Base-by-base conservation (phyloP, 78 protist species). In the Dictyostelium intermedium region DNA sequence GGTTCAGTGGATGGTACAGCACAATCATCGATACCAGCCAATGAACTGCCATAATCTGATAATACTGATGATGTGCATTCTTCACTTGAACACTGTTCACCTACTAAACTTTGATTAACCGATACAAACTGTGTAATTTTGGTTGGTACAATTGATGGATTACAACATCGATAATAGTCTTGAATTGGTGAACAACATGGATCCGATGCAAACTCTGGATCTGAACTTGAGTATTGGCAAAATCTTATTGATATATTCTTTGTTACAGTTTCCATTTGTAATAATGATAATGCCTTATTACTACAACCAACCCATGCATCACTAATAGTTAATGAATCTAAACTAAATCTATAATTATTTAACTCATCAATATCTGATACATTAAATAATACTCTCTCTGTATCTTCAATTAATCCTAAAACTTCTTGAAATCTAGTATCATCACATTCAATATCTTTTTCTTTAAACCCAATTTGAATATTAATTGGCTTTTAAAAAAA, bases 271-370 rank as follows among this genome's bases (percentile, higher is more conserved):
- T 72, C 47, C 27, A 34, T 27, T 16, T 72, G 41, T 18, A 72
- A 34, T 72, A 72, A 34, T 72, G 34, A 30, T 32, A 34, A 16
- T 66, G 45, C 79, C 5, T 32, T 72, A 72, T 72, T 34, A 34
- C 79, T 34, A n/a, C 94, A 89, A 9, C 70, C 74, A 5, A 37
- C 39, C 94, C 94, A 89, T 9, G 43, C 43, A 70, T 89, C 94
- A 41, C 77, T 18, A 30, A 80, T 27, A 23, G 47, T 80, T 14
- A 76, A 80, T 23, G 37, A 32, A 80, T 89, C 87, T 30, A 89
- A 61, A n/a, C 39, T 70, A 37, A 25, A 89, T 32, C 66, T 25
- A 10, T 79, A 30, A 32, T 72, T 47, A 9, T 73, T 79, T 18
- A 80, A 47, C 4, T 80, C 72, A n/a, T 14, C 27, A 50, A 76